These are phyloP conservation scores for Harringtonia lauricola DNA, from an alignment of 2,329 filamentous ascomycete genomes.

Conservation along the genomic window DNA sequence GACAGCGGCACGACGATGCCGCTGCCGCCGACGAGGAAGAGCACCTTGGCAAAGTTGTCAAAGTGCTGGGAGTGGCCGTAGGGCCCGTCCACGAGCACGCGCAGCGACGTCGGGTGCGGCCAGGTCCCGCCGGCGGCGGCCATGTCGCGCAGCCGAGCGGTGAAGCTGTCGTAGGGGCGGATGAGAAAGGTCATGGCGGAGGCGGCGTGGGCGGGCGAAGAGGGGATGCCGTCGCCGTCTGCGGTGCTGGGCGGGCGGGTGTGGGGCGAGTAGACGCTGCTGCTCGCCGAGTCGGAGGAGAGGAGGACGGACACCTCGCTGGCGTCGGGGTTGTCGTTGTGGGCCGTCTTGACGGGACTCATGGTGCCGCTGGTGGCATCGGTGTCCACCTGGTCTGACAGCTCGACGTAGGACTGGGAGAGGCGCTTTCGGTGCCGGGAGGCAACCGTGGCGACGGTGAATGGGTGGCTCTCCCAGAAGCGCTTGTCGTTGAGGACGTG, in stretches of 20 bases:
- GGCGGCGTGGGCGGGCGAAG: background rate
- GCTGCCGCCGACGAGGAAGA: constrained; percentile 12
- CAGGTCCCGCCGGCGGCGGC: constrained; percentile 1
- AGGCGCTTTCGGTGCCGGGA: background rate
- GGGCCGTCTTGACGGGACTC: too few relatives aligned
- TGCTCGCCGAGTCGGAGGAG: too few relatives aligned
- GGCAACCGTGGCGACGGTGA: constrained; percentile 24
- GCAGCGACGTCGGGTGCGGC: background rate
- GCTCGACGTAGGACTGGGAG: background rate
- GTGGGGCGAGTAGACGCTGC: too few relatives aligned
- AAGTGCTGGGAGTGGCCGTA: constrained; percentile 8
- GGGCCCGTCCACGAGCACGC: constrained; percentile 11
- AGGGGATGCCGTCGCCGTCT: background rate
- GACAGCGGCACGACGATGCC: constrained; percentile 12
- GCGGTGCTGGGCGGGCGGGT: background rate
- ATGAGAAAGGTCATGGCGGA: constrained; percentile 9
- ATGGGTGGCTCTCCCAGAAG: constrained; percentile 39
- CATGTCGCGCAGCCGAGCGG: constrained; percentile 8
- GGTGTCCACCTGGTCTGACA: background rate
- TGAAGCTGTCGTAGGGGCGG: constrained; percentile 12
- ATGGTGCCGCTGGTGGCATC: background rate
- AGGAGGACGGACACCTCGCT: background rate
- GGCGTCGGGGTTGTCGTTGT: background rate
- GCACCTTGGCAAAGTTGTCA: constrained; percentile 5
- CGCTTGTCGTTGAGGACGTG: constrained; percentile 26